Conservation (phyloP, 2,329 filamentous ascomycete genomes). For the Aureobasidium sp. region DNA sequence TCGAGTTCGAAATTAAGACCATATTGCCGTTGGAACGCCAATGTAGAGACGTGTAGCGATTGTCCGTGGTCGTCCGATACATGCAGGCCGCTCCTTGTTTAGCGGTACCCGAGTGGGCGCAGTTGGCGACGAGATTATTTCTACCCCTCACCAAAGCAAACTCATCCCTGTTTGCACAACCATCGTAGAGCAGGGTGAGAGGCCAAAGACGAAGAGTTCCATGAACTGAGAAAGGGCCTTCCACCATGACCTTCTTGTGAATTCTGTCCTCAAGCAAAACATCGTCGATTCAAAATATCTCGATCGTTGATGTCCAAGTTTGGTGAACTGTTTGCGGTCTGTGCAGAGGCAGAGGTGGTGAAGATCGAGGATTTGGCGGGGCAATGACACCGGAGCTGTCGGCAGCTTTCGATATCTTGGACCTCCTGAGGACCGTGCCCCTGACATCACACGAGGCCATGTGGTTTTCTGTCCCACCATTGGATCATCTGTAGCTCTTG, state of each 20-base stretch:
- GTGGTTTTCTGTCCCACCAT: background rate
- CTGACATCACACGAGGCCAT: slow-evolving; percentile 1
- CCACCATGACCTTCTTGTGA: background rate
- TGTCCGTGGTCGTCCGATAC: background rate
- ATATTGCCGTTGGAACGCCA: background rate
- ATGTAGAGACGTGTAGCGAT: background rate
- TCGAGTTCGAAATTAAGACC: background rate
- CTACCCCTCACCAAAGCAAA: background rate
- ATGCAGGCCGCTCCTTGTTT: background rate
- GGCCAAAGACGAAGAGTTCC: background rate
- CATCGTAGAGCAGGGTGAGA: background rate
- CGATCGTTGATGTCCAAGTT: slow-evolving; percentile 3
- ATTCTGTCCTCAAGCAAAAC: background rate
- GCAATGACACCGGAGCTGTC: background rate
- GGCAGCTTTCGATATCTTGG: background rate
- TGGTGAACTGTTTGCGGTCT: slow-evolving; percentile 1
- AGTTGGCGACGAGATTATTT: background rate
- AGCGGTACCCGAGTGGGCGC: slow-evolving; percentile 4
- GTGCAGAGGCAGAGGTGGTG: background rate
- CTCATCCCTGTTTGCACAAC: background rate
- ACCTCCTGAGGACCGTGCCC: background rate
- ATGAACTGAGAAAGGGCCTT: background rate
- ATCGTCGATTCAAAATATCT: slow-evolving; percentile 3
- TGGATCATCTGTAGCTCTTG: background rate
- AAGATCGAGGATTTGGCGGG: slow-evolving; percentile 11